These are phyloP conservation scores for Irpex sp. DNA, from an alignment of 1,284 basidiomycete genomes.

Conservation along the genomic window DNA sequence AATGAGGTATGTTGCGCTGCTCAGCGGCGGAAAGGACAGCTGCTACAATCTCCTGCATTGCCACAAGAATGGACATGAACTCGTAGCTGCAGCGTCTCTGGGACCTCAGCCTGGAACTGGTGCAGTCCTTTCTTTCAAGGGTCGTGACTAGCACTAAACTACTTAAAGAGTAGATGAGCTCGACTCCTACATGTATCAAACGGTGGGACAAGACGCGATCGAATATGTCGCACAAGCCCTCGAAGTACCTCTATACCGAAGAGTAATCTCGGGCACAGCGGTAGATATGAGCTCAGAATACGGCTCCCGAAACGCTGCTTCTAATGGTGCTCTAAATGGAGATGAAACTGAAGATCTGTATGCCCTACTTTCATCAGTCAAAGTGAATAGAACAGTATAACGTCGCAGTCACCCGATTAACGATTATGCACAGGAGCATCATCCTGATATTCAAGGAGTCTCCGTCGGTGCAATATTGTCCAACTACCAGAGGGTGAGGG, in stretches of 20 bases:
- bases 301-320: conserved; percentile 54
- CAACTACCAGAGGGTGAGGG: conserved; percentile 94
- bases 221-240: conserved; percentile 85
- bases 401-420: background rate
- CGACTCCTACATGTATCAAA: conserved; percentile 98
- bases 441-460: conserved; percentile 86
- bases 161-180: conserved; percentile 75
- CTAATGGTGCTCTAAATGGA: conserved; percentile 52
- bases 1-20: conserved; percentile 94
- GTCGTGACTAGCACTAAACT: conserved; percentile 14
- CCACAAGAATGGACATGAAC: conserved; percentile 80
- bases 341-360: conserved; percentile 98
- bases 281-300: conserved; percentile 86
- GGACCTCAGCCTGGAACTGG: conserved; percentile 84
- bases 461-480: conserved; percentile 97
- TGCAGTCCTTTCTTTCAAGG: conserved; percentile 29
- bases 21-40: conserved; percentile 98
- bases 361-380: conserved; percentile 72
- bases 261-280: conserved; percentile 78
- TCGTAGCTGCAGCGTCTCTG: conserved; percentile 88
- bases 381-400: conserved; percentile 46
- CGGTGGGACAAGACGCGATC: conserved; percentile 94
- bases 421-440: conserved; percentile 46
- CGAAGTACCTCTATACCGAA: conserved; percentile 82
- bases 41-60: conserved; percentile 96